Evolutionary conservation across 2,329 filamentous ascomycete species (phyloP).

Genomic region (Pseudogymnoascus sp.): DNA sequence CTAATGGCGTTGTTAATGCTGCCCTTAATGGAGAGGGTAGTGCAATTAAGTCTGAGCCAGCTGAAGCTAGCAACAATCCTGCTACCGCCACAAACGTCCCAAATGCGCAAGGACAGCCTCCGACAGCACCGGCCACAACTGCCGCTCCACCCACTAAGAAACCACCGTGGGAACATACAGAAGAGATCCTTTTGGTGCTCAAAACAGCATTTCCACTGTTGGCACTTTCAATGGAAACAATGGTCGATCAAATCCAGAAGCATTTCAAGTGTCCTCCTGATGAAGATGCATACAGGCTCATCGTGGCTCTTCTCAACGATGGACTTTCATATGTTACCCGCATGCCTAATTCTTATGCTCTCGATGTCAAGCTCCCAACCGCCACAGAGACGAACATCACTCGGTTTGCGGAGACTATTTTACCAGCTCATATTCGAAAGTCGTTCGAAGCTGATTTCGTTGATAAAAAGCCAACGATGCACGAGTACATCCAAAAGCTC

Average conservation of each 20-base stretch:
- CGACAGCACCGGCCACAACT: slow-evolving; percentile 23
- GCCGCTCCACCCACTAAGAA: slow-evolving; percentile 40
- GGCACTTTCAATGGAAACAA: slow-evolving; percentile 96
- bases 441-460: slow-evolving; percentile 99
- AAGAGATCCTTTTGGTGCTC: slow-evolving; percentile 88
- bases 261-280: slow-evolving; percentile 98
- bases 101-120: slow-evolving; percentile 32
- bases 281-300: slow-evolving; percentile 93
- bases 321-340: slow-evolving; percentile 86
- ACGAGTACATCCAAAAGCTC: slow-evolving; percentile 95
- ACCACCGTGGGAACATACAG: slow-evolving; percentile 91
- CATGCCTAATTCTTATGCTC: slow-evolving; percentile 76
- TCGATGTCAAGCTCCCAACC: slow-evolving; percentile 79
- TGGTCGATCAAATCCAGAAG: slow-evolving; percentile 98
- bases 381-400: slow-evolving; percentile 96
- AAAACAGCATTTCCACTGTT: slow-evolving; percentile 96
- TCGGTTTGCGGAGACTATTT: slow-evolving; percentile 89
- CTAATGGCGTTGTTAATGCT: slow-evolving; percentile 33
- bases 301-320: slow-evolving; percentile 95
- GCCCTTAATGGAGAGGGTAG: slow-evolving; percentile 5
- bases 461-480: slow-evolving; percentile 88
- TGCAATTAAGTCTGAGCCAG: slow-evolving; percentile 26
- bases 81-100: slow-evolving; percentile 18
- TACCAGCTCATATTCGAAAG: slow-evolving; percentile 88
- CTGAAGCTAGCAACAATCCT: slow-evolving; percentile 14